Evolutionary conservation across 1,139 yeast genomes (phyloP), one percentile per base, ranked within the genome.

Genomic region (Yamadazyma triangularis): DNA sequence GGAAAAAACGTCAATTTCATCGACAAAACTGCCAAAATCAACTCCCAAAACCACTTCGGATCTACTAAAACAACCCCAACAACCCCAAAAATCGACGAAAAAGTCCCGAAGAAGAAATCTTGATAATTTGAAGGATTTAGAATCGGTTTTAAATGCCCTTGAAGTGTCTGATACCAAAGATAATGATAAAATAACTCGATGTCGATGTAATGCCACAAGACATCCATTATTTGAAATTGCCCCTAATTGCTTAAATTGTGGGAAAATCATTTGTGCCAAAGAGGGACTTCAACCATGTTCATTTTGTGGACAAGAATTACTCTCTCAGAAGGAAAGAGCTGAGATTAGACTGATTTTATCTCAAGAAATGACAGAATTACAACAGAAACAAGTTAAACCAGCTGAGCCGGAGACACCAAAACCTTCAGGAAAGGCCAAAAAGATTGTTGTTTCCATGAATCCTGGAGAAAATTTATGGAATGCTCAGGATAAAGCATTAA

Each of bases 271-370:
- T 2, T 93, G 99, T 60, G 70, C 72, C 3, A 79, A 79, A 45
- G 97, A 93, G 51, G 97, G 97, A 0, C 53, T 78, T n/a, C 87
- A 88, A 33, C 93, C 93, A 4, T 93, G 99, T 51, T 73, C 93
- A 2, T 84, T 63, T 41, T 91, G 98, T 60, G 87, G 88, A 0
- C 55, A 67, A 15, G 83, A 79, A 21, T 58, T 91, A 23, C 64
- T 91, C 12, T 69, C 79, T 4, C 51, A 57, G 7, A 70, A 70
- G 13, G 95, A 87, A 40, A 70, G 74, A 42, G 42, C 48, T n/a
- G 78, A 76, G 27, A 80, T 91, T 27, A 57, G 72, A 24, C 57
- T 64, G 8, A 55, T 78, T 6, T 58, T 83, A 24, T 59, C 64
- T 26, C 50, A 57, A 15, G 88, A 81, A 46, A 74, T 64, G 36